Evolutionary conservation across 305 asterid species (phyloP), one percentile per base, ranked within the genome.

Genomic region (Fraxinus paxiana): DNA sequence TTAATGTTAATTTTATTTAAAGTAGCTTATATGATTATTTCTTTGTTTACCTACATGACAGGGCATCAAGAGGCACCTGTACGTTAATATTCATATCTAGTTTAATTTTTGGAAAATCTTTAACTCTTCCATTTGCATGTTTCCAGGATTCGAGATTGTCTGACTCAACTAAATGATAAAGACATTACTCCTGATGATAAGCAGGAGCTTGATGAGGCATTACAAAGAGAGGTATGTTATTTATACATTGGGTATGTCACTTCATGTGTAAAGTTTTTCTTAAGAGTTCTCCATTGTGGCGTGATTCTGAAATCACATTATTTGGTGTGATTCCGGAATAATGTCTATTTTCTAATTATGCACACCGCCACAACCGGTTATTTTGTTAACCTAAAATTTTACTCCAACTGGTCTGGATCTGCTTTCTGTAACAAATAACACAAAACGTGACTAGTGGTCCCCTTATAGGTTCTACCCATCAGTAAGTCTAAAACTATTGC

Each of bases 181-280:
- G 98, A 95, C 78, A 91, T 95, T 46, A 95, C 98, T 76, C 95
- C 98, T 18, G 97, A 92, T 77, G 98, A 94, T 79, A 94, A 91
- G 89, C 98, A 92, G 90, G 98, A 94, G 89, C 98, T 94, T 81
- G 98, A 92, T 22, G 98, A 94, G 90, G 95, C 98, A 75, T 83
- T 92, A 43, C 97, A 92, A 82, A 90, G 98, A 90, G 98, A 94
- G 95, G 98, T 91, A 85, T 63, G 86, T 41, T 30, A 73, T 48
- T 69, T 15, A 41, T 26, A 28, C 54, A 41, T 46, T 61, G 33
- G n/a, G 33, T 7, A 1, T 61, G 71, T 22, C 31, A 59, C 70
- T 59, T 22, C 31, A 59, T 59, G 70, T 59, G 31, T 59, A 20
- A 20, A 20, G 2, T 76, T 28, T 28, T 46, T 73, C 38, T 83